These are phyloP conservation scores for Ceratocystis diversiconidia DNA, from an alignment of 2,329 filamentous ascomycete species.

Conservation along the genomic window DNA sequence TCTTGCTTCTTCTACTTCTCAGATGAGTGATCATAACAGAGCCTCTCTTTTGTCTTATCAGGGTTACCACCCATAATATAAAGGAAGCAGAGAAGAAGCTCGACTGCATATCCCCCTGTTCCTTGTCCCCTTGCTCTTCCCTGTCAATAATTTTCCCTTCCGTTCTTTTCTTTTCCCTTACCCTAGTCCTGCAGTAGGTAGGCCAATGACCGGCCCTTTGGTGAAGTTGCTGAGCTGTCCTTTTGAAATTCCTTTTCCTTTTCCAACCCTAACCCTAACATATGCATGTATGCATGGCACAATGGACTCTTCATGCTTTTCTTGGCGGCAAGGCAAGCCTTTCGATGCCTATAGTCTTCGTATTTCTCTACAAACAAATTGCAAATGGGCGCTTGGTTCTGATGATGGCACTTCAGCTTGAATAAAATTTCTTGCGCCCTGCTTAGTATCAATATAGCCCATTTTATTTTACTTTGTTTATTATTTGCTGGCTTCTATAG, in stretches of 20 bases:
- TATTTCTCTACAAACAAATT: background rate
- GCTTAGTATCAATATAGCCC: background rate
- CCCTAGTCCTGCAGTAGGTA: background rate
- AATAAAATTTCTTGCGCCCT: background rate
- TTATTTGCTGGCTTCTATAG: background rate
- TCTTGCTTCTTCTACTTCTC: background rate
- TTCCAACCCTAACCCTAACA: background rate
- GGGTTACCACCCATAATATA: background rate
- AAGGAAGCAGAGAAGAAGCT: background rate
- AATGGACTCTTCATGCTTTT: background rate
- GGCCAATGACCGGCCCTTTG: background rate
- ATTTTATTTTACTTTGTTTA: background rate
- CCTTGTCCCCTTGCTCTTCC: background rate
- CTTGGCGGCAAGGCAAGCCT: background rate
- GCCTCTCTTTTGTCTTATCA: constrained; percentile 18
- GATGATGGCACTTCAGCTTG: background rate
- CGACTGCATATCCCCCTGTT: background rate
- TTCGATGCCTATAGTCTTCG: background rate
- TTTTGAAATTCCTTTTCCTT: background rate
- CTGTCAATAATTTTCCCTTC: background rate
- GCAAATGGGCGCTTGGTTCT: background rate
- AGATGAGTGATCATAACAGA: background rate
- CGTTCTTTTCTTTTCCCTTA: background rate
- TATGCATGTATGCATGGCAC: background rate
- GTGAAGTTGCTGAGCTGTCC: constrained; percentile 9